phyloP scores from a whole-genome alignment of 1,139 yeast genomes.

The Suhomyces guaymorum region DNA sequence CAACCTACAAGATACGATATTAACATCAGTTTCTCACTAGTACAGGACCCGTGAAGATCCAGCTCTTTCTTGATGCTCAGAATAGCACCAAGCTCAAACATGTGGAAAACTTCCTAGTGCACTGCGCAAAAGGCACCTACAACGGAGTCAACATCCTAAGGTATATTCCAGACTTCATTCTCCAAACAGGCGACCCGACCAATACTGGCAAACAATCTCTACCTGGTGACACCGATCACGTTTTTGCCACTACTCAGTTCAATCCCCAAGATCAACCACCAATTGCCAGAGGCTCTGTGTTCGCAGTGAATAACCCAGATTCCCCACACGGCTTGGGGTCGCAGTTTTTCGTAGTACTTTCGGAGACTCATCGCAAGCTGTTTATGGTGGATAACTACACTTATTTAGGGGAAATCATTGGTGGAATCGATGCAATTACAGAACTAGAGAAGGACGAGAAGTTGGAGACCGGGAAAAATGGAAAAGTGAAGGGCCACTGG shows the following conservation, averaged over 20 bases:
- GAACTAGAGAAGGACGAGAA: slow-evolving; percentile 16
- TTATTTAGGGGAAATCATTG: slow-evolving; percentile 22
- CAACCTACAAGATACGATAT: not conserved
- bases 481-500: slow-evolving; percentile 26
- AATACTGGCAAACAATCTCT: slow-evolving; percentile 41
- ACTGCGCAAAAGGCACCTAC: slow-evolving; percentile 50
- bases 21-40: slow-evolving; percentile 21
- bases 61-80: slow-evolving; percentile 4
- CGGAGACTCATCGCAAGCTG: slow-evolving; percentile 15
- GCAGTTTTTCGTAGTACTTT: slow-evolving; percentile 25
- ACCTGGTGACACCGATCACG: slow-evolving; percentile 9
- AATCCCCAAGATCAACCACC: not conserved
- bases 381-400: slow-evolving; percentile 18
- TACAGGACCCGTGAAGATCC: slow-evolving; percentile 24
- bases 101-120: slow-evolving; percentile 37
- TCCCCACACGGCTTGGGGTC: slow-evolving; percentile 19
- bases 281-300: slow-evolving; percentile 20
- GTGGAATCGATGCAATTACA: slow-evolving; percentile 22
- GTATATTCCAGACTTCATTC: slow-evolving; percentile 45
- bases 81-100: not conserved
- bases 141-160: slow-evolving; percentile 41
- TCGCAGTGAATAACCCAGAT: slow-evolving; percentile 17
- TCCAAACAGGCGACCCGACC: slow-evolving; percentile 53
- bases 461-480: slow-evolving; percentile 19
- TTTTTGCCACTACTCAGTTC: slow-evolving; percentile 2